Conservation (phyloP, 1,284 basidiomycete genomes). For the Sporisorium scitamineum region DNA sequence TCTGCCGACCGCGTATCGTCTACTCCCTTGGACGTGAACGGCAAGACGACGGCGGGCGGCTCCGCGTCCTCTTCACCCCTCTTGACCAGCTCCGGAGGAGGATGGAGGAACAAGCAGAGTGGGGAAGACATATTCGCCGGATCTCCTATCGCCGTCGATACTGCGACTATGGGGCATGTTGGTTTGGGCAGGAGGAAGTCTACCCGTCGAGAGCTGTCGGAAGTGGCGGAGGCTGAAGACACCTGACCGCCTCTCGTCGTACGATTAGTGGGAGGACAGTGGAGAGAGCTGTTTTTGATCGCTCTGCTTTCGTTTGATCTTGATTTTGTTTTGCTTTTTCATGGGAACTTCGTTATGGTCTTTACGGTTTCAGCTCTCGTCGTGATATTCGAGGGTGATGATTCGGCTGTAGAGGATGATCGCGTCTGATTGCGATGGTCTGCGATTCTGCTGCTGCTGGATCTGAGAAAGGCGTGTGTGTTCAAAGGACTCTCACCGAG, state of each 20-base stretch:
- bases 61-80: background rate
- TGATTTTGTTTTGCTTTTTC: background rate
- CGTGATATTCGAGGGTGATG: too few species aligned
- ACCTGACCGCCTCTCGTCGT: constrained; percentile 1
- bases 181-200: constrained; percentile 1
- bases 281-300: too few species aligned
- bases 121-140: background rate
- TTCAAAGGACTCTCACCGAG: too few species aligned
- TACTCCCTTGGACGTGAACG: background rate
- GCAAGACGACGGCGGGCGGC: too few species aligned
- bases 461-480: too few species aligned
- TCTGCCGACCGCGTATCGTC: constrained; percentile 3
- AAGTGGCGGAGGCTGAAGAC: constrained; percentile 31
- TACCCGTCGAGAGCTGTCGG: constrained; percentile 24
- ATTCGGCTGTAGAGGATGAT: too few species aligned
- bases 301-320: background rate
- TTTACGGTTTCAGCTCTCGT: too few species aligned
- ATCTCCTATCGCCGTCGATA: background rate
- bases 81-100: background rate
- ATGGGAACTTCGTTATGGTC: too few species aligned
- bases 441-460: too few species aligned
- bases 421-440: too few species aligned
- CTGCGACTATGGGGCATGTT: background rate
- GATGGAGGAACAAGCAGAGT: background rate
- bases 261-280: too few species aligned